Evolutionary conservation across 345 rosid genomes (phyloP).

Genomic region (Pistacia integerrima): DNA sequence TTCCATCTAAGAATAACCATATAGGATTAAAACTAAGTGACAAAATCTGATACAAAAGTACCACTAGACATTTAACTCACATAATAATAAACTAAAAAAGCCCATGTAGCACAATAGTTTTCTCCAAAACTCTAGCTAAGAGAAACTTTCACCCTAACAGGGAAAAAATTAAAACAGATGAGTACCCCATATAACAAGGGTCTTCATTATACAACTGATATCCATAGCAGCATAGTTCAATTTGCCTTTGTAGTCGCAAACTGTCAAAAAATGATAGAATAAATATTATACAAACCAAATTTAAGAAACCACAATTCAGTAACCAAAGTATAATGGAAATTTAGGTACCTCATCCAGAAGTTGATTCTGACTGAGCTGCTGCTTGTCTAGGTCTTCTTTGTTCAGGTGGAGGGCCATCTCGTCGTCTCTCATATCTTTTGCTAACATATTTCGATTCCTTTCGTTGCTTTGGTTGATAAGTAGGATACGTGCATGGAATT

Average conservation of each 20-base stretch:
- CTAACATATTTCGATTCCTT: slow-evolving; percentile 59
- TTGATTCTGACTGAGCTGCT: slow-evolving; percentile 48
- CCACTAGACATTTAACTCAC: background rate
- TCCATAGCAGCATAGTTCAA: background rate
- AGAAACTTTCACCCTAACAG: background rate
- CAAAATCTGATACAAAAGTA: slow-evolving; percentile 3
- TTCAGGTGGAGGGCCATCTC: slow-evolving; percentile 84
- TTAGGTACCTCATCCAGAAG: slow-evolving; percentile 36
- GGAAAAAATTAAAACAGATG: background rate
- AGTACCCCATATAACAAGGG: background rate
- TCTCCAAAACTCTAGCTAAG: background rate
- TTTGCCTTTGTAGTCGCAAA: background rate
- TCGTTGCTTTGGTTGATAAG: slow-evolving; percentile 86
- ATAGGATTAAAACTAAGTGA: background rate
- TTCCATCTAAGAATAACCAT: background rate
- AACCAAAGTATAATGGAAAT: background rate
- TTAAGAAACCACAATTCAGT: background rate
- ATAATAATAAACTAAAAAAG: background rate
- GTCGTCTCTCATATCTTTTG: slow-evolving; percentile 74
- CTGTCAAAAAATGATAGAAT: slow-evolving; percentile 3
- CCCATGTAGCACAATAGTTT: background rate
- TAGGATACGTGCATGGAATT: slow-evolving; percentile 86
- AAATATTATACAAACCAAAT: background rate
- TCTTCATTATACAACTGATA: slow-evolving; percentile 2
- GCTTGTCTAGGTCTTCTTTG: slow-evolving; percentile 63